Conservation (phyloP, 305 asterid genomes). For the Rubia balearica region DNA sequence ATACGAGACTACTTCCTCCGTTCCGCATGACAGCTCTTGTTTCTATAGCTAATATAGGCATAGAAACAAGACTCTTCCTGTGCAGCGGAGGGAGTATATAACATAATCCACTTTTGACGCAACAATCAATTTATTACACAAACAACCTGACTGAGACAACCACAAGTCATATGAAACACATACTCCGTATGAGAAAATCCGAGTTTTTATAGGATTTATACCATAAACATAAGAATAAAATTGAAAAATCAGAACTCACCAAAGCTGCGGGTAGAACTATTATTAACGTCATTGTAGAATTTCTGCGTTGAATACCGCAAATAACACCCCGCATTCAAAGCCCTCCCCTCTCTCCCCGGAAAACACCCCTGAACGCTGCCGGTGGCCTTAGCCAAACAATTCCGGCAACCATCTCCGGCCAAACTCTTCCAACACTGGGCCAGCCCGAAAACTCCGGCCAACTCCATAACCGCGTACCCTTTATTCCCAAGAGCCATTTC, state of each 20-base stretch:
- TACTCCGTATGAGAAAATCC: too few relatives aligned
- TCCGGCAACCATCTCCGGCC: slow-evolving; percentile 48
- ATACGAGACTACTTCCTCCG: background rate
- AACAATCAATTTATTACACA: background rate
- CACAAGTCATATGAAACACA: too few relatives aligned
- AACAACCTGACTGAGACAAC: too few relatives aligned
- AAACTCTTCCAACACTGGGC: slow-evolving; percentile 85
- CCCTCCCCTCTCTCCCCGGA: slow-evolving; percentile 77
- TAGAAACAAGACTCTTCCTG: too few relatives aligned
- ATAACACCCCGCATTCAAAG: slow-evolving; percentile 74
- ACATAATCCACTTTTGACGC: background rate
- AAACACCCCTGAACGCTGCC: slow-evolving; percentile 40
- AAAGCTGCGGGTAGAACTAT: slow-evolving; percentile 14
- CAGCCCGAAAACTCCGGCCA: slow-evolving; percentile 65
- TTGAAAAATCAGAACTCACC: slow-evolving; percentile 29
- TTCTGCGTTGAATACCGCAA: slow-evolving; percentile 65
- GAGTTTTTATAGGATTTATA: too few relatives aligned
- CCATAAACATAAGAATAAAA: background rate
- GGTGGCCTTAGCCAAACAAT: slow-evolving; percentile 66
- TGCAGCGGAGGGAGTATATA: too few relatives aligned
- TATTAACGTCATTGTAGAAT: slow-evolving; percentile 38
- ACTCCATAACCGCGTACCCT: slow-evolving; percentile 40
- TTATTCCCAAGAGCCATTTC: slow-evolving; percentile 34
- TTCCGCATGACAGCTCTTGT: background rate
- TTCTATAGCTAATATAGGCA: too few relatives aligned